Conservation (phyloP, 768 basidiomycete species). For the Zangia roseola region DNA sequence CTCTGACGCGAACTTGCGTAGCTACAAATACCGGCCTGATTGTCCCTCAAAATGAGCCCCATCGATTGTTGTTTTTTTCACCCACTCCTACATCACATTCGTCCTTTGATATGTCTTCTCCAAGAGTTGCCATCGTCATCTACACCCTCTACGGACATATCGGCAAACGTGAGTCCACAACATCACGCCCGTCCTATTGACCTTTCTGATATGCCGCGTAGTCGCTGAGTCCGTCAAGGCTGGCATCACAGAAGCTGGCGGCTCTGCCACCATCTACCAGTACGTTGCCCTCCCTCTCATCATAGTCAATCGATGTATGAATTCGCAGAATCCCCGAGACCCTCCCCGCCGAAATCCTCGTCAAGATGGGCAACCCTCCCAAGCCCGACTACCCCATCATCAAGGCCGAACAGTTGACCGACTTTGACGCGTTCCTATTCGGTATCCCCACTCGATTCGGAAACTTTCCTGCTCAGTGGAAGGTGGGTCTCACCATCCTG, state of each 20-base stretch:
- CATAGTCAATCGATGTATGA: neutral
- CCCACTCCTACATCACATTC: neutral
- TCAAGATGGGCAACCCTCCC: conserved; percentile 64
- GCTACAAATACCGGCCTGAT: conserved; percentile 15
- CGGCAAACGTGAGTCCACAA: conserved; percentile 50
- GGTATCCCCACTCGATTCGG: conserved; percentile 48
- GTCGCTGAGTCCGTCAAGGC: conserved; percentile 59
- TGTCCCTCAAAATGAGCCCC: neutral
- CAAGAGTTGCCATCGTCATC: conserved; percentile 64
- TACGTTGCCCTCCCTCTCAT: conserved; percentile 29
- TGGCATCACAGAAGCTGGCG: conserved; percentile 50
- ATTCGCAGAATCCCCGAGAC: conserved; percentile 72
- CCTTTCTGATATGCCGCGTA: conserved; percentile 26
- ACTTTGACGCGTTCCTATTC: conserved; percentile 41
- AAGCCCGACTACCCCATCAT: conserved; percentile 56
- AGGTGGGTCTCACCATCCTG: conserved; percentile 39
- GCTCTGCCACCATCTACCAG: conserved; percentile 55
- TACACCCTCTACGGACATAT: conserved; percentile 78
- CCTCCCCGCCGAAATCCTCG: conserved; percentile 63
- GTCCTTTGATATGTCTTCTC: conserved; percentile 41
- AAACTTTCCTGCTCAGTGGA: conserved; percentile 53
- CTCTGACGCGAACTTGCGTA: neutral
- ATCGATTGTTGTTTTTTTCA: neutral
- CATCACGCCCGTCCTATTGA: neutral
- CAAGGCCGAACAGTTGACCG: conserved; percentile 6